phyloP scores from a whole-genome alignment of 2,329 filamentous ascomycete species.

The Alternaria novae-zelandiae region DNA sequence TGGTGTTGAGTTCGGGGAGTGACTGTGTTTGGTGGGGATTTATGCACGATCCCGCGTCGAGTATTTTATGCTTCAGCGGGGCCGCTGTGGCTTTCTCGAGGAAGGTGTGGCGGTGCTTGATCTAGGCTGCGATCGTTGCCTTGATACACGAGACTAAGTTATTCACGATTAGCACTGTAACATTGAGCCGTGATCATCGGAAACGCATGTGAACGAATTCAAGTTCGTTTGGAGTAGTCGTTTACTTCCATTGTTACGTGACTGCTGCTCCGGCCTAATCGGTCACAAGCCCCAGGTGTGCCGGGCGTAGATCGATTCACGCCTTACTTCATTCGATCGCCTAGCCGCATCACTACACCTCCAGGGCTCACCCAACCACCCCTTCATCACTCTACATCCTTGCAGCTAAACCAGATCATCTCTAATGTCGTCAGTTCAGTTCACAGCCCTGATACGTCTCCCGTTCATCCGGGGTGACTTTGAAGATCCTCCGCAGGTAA shows the following conservation, averaged over 20 bases:
- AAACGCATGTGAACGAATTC: not conserved
- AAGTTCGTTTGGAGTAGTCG: not conserved
- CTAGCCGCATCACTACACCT: slow-evolving; percentile 15
- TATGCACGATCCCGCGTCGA: slow-evolving; percentile 12
- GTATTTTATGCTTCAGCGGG: slow-evolving; percentile 30
- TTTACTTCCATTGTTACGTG: not conserved
- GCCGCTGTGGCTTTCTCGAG: slow-evolving; percentile 8
- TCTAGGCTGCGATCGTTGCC: not conserved
- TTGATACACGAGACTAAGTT: not conserved
- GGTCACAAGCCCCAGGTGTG: not conserved
- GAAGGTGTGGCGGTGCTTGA: not conserved
- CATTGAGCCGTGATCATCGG: not conserved
- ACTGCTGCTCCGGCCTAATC: not conserved
- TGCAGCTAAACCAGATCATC: not conserved
- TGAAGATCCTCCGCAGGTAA: slow-evolving; percentile 84
- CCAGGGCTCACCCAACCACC: slow-evolving; percentile 3
- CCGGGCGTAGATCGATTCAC: slow-evolving; percentile 17
- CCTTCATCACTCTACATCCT: slow-evolving; percentile 5
- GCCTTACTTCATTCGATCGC: slow-evolving; percentile 14
- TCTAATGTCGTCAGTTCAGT: slow-evolving; percentile 48
- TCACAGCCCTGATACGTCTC: slow-evolving; percentile 84
- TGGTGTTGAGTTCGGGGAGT: slow-evolving; percentile 1
- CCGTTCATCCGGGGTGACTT: slow-evolving; percentile 88
- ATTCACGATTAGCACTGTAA: not conserved
- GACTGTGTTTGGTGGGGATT: slow-evolving; percentile 14